phyloP scores from a whole-genome alignment of 768 basidiomycete genomes.

The Strobilomyces dryophilus region DNA sequence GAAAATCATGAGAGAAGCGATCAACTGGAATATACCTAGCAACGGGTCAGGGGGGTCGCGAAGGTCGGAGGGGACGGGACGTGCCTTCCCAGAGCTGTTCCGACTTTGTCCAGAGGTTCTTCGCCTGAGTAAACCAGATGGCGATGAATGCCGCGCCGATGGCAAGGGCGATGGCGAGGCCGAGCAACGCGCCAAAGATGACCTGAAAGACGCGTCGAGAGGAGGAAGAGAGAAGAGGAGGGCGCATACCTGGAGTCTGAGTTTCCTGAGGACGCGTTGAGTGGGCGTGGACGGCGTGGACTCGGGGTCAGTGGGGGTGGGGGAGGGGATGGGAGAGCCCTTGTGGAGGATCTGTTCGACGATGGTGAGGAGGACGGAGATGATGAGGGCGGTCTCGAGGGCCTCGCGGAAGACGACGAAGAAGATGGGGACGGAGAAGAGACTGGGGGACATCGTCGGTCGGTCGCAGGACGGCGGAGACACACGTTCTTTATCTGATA shows the following conservation, averaged over 20 bases:
- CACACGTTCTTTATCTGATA: background rate
- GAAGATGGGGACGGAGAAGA: conserved; percentile 91
- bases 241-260: conserved; percentile 57
- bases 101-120: conserved; percentile 76
- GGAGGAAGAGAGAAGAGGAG: background rate
- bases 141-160: conserved; percentile 93
- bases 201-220: conserved; percentile 43
- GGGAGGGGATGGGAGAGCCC: background rate
- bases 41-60: background rate
- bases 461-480: background rate
- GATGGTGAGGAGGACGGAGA: conserved; percentile 87
- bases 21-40: conserved; percentile 62
- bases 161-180: conserved; percentile 73
- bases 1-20: conserved; percentile 81
- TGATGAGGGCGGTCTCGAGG: conserved; percentile 87
- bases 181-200: conserved; percentile 66
- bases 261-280: conserved; percentile 55
- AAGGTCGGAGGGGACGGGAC: background rate
- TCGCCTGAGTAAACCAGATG: conserved; percentile 90
- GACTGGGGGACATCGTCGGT: conserved; percentile 31
- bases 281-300: conserved; percentile 28
- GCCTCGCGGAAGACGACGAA: conserved; percentile 97
- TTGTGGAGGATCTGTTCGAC: conserved; percentile 77
- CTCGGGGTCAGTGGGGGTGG: conserved; percentile 7
- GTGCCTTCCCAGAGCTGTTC: conserved; percentile 93